Evolutionary conservation across 164 flowering plant genomes (phyloP), one percentile per base, ranked within the genome.

Genomic region (Akebia trifoliata): DNA sequence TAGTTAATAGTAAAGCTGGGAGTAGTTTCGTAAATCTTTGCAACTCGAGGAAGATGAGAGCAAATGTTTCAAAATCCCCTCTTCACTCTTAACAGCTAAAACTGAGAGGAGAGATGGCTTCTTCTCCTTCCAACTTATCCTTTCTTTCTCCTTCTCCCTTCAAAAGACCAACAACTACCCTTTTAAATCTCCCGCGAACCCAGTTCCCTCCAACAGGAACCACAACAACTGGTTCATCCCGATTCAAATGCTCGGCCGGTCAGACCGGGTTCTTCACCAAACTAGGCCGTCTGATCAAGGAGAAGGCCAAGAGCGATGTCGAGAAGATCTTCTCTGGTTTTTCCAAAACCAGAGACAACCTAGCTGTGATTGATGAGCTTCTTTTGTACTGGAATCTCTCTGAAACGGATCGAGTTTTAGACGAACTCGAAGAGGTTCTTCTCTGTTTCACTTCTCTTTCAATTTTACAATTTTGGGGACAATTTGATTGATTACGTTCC

Each of bases 291-390:
- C 67, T 92, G 48, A 79, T 92, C 59, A 88, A 86, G 61, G 98
- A 92, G 71, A 91, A 91, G 59, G 96, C 98, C 57, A 88, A 85
- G 72, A 83, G 85, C 52, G 98, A 92, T 56, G 95, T 89, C 21
- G 98, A 92, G 56, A 89, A 85, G 67, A 42, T 89, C 52, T 78
- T 85, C 76, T 83, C 92, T 4, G 97, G 97, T 12, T 91, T 91
- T 73, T 75, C 98, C 31, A 91, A 88, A 61, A 91, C 98, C 26
- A 64, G 98, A 50, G 84, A 82, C 60, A 89, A 89, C 37, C 92
- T 92, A 56, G 90, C 96, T 38, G 98, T 89, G 52, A 74, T 92
- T 50, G 96, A 92, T 42, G 97, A 89, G 71, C 91, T 93, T 24
- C 81, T 93, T 26, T 72, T 89, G 17, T 89, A 77, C 76, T 93